Evolutionary conservation across 2,329 filamentous ascomycete genomes (phyloP).

Genomic region (Boeremia lycopersici): DNA sequence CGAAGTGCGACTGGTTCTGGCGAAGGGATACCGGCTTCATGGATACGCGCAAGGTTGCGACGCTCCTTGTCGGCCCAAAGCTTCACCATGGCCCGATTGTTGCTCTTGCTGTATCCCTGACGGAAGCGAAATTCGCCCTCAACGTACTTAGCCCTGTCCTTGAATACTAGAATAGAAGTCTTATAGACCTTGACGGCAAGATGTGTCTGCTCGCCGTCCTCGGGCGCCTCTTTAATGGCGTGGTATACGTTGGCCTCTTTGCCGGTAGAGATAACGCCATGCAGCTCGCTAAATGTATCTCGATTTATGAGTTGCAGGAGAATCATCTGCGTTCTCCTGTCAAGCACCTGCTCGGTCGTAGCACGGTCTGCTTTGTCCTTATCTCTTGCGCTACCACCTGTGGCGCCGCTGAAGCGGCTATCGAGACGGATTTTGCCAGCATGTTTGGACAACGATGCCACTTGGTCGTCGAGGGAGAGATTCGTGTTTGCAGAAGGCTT

Average conservation of each 20-base stretch:
- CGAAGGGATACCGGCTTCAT: constrained; percentile 83
- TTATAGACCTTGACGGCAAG: constrained; percentile 99
- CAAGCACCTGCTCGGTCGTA: constrained; percentile 92
- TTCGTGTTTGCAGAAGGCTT: constrained; percentile 76
- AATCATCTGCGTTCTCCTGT: constrained; percentile 93
- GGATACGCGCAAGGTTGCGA: constrained; percentile 84
- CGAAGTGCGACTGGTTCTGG: constrained; percentile 89
- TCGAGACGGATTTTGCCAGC: constrained; percentile 85
- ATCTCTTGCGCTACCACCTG: constrained; percentile 55
- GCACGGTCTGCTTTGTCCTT: constrained; percentile 93
- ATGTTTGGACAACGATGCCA: constrained; percentile 82
- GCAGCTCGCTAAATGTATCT: constrained; percentile 84
- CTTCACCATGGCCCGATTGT: constrained; percentile 96
- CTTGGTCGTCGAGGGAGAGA: constrained; percentile 83
- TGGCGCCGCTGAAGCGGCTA: constrained; percentile 58
- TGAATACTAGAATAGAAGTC: constrained; percentile 96
- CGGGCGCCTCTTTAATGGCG: constrained; percentile 69
- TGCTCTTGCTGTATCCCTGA: constrained; percentile 89
- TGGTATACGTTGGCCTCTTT: constrained; percentile 99
- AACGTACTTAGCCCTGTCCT: constrained; percentile 95
- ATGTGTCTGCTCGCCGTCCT: constrained; percentile 61
- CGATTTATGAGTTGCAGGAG: constrained; percentile 95
- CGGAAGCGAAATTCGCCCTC: constrained; percentile 92
- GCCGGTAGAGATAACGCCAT: constrained; percentile 93
- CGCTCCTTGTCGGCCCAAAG: constrained; percentile 99